phyloP scores from a whole-genome alignment of 2,329 filamentous ascomycete genomes.

The Colletotrichum chlorophyti region DNA sequence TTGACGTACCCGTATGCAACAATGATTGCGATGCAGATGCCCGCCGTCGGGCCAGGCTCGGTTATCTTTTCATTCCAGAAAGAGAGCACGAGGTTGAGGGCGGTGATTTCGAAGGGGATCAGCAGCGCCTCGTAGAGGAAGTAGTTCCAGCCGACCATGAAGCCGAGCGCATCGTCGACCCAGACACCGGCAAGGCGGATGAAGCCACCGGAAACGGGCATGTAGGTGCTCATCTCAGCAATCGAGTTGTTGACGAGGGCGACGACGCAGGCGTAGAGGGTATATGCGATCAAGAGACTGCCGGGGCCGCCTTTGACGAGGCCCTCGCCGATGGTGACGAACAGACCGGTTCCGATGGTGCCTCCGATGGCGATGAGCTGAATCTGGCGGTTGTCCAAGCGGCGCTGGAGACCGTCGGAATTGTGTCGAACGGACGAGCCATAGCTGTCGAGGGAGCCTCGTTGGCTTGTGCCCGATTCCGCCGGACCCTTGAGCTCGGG shows the following conservation, averaged over 20 bases:
- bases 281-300: conserved; percentile 24
- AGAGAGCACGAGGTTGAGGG: conserved; percentile 32
- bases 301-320: conserved; percentile 26
- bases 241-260: conserved; percentile 48
- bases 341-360: conserved; percentile 55
- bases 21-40: conserved; percentile 32
- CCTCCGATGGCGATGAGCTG: conserved; percentile 56
- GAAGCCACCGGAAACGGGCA: conserved; percentile 28
- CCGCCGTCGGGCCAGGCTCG: conserved; percentile 29
- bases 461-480: conserved; percentile 4
- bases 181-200: conserved; percentile 40
- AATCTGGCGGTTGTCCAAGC: conserved; percentile 41
- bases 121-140: conserved; percentile 60
- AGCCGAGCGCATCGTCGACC: conserved; percentile 62
- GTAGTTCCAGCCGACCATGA: conserved; percentile 65
- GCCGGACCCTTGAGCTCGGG: conserved; percentile 21
- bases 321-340: conserved; percentile 53
- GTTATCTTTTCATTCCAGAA: conserved; percentile 33
- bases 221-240: conserved; percentile 42
- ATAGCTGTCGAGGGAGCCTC: conserved; percentile 24
- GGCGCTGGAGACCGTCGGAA: conserved; percentile 42
- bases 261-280: conserved; percentile 36
- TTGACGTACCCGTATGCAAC: conserved; percentile 26
- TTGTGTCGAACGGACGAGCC: conserved; percentile 27
- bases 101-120: conserved; percentile 38